phyloP scores from a whole-genome alignment of 306 rosid genomes.

The Acacia acuminata region DNA sequence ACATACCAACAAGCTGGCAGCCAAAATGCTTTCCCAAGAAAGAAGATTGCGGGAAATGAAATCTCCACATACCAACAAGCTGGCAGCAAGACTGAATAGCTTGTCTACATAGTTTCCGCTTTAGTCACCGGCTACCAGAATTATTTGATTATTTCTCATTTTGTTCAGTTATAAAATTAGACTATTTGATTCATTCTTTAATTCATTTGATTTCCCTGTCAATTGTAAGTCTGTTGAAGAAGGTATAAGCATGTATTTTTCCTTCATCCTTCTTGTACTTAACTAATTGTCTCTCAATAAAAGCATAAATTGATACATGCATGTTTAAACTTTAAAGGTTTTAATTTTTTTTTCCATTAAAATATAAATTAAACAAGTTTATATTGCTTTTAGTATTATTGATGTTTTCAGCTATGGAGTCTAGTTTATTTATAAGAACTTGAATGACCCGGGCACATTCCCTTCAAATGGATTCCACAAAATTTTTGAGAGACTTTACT shows the following conservation, averaged over 20 bases:
- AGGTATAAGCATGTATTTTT: not conserved
- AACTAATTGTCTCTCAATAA: not conserved
- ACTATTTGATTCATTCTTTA: not conserved
- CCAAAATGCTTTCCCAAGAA: constrained; percentile 56
- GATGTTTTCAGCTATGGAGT: not conserved
- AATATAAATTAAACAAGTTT: not conserved
- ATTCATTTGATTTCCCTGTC: not conserved
- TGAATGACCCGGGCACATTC: not conserved
- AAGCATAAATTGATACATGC: not conserved
- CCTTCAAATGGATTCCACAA: not conserved
- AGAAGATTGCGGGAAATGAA: constrained; percentile 49
- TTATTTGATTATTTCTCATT: not conserved
- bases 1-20: constrained; percentile 31
- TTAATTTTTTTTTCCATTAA: not conserved
- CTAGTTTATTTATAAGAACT: not conserved
- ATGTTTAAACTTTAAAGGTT: not conserved
- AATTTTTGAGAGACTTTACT: not conserved
- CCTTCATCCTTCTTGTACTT: not conserved
- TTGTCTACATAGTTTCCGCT: not conserved
- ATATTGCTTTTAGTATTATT: not conserved
- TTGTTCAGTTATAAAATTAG: not conserved
- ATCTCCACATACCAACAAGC: constrained; percentile 46
- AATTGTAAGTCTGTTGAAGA: not conserved
- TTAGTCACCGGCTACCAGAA: not conserved
- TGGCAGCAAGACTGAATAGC: constrained; percentile 16